Conservation (phyloP, 331 rosid genomes). For the Cydonia oblonga region DNA sequence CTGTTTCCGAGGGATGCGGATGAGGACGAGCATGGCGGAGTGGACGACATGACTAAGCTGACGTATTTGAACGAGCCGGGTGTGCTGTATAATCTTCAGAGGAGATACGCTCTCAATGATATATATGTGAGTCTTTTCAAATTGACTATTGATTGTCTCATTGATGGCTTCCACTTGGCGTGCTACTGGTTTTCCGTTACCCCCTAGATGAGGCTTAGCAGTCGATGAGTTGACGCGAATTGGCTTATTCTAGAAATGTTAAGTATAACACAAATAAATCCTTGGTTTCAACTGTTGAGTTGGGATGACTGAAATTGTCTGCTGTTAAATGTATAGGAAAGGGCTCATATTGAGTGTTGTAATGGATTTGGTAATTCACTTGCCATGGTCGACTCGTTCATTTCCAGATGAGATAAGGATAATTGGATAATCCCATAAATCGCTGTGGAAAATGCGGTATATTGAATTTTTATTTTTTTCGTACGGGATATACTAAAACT, state of each 20-base stretch:
- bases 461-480: not conserved
- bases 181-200: not conserved
- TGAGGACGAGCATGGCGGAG: conserved; percentile 93
- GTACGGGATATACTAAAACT: not conserved
- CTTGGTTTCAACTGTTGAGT: not conserved
- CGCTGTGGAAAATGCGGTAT: not conserved
- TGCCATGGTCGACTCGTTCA: not conserved
- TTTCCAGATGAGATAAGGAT: not conserved
- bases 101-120: conserved; percentile 91
- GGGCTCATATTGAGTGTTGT: not conserved
- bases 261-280: not conserved
- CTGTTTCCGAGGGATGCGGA: conserved; percentile 73
- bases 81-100: conserved; percentile 73
- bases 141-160: not conserved
- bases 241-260: not conserved
- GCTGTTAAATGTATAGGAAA: not conserved
- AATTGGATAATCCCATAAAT: not conserved
- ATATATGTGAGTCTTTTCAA: conserved; percentile 59
- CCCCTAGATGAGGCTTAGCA: not conserved
- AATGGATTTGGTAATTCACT: not conserved
- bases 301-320: not conserved
- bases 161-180: not conserved
- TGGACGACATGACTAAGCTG: conserved; percentile 87
- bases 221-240: not conserved
- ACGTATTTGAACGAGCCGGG: conserved; percentile 94